Evolutionary conservation across 176 grass and related monocot genomes (phyloP), one percentile per base, ranked within the genome.

Genomic region (Dactylis glomerata): DNA sequence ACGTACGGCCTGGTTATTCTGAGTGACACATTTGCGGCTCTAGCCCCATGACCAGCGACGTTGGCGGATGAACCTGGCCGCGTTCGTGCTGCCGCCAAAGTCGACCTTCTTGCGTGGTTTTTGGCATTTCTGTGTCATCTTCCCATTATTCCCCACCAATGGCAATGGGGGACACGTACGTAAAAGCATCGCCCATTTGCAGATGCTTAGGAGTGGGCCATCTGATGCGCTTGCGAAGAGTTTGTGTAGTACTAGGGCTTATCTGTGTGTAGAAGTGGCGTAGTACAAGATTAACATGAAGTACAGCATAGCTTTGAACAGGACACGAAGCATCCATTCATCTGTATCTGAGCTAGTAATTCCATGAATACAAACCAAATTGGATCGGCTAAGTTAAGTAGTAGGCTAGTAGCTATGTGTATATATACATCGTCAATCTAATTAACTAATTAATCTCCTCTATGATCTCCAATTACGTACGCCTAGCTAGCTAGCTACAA

Each of bases 281-380:
- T 36, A 36, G 3, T 36, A 2, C 5, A 2, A 36, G 5, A 36
- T 36, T 36, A 3, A 36, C 5, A 36, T 36, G 34, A n/a, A n/a
- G n/a, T n/a, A n/a, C 5, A 47, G 23, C 58, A 76, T 76, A 0
- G 65, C 73, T 31, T 11, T 10, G 54, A 20, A 55, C n/a, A n/a
- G n/a, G n/a, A 55, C 7, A 56, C 22, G 54, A 56, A 20, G 54
- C n/a, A 31, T 51, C 30, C 61, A 40, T 59, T 44, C 15, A 32
- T n/a, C 26, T 90, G 55, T 84, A 80, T 75, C 79, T 1, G 70
- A 68, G 36, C 61, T n/a, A n/a, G n/a, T n/a, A n/a, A n/a, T n/a
- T n/a, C n/a, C n/a, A n/a, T n/a, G n/a, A n/a, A n/a, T n/a, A n/a
- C n/a, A n/a, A 49, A 38, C 28, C 23, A 27, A 32, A 63, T 33